These are phyloP conservation scores for Ceratocystis cubensis DNA, from an alignment of 2,329 filamentous ascomycete species.

Conservation along the genomic window DNA sequence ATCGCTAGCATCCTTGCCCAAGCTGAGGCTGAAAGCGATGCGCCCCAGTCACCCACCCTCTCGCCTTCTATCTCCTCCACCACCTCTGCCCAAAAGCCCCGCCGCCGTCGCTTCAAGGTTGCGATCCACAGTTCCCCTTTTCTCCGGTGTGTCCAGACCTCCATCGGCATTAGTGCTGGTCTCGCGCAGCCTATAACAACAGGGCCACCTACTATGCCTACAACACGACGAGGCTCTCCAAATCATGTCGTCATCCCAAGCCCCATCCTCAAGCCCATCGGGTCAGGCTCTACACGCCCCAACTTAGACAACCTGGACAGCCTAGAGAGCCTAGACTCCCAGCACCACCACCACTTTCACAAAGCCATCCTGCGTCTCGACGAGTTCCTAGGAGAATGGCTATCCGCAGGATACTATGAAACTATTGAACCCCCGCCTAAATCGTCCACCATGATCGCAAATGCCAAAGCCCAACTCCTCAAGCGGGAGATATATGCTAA, in stretches of 20 bases:
- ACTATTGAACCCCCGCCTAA: conserved; percentile 79
- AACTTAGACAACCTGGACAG: background rate
- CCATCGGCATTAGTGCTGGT: conserved; percentile 50
- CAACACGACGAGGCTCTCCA: conserved; percentile 6
- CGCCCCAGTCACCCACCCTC: conserved; percentile 20
- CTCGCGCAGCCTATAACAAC: conserved; percentile 45
- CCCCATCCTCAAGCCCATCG: conserved; percentile 20
- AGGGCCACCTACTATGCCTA: conserved; percentile 24
- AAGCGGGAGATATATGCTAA: conserved; percentile 56
- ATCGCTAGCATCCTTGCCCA: conserved; percentile 62
- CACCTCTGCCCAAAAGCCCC: conserved; percentile 13
- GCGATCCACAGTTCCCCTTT: conserved; percentile 92
- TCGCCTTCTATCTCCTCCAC: conserved; percentile 14
- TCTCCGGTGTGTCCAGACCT: conserved; percentile 61
- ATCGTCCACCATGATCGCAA: conserved; percentile 74
- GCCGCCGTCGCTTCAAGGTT: conserved; percentile 55
- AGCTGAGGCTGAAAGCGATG: conserved; percentile 35
- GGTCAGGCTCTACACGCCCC: conserved; percentile 13
- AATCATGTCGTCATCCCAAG: conserved; percentile 19
- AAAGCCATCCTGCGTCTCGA: conserved; percentile 67
- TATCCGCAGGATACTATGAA: conserved; percentile 86
- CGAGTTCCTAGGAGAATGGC: conserved; percentile 89
- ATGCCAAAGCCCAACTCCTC: conserved; percentile 76
- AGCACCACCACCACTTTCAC: conserved; percentile 30
- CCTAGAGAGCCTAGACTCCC: conserved; percentile 4